Evolutionary conservation across 805 yeast genomes (phyloP).

Genomic region (Blastobotrys americana): DNA sequence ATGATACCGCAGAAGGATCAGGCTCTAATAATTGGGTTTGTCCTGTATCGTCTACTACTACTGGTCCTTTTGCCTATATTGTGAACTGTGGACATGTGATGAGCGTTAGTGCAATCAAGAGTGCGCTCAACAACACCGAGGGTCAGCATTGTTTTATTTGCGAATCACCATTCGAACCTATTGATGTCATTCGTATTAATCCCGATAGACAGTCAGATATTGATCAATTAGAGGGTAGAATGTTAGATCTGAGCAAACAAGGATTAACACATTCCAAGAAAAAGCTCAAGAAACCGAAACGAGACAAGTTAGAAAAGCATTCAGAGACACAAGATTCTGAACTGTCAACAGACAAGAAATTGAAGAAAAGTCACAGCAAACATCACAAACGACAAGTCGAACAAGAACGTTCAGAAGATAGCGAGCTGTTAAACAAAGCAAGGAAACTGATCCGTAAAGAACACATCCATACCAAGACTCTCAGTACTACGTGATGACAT

Average conservation of each 20-base stretch:
- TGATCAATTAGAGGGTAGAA: constrained; percentile 13
- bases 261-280: constrained; percentile 19
- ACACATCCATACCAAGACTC: too few species aligned
- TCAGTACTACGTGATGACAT: too few species aligned
- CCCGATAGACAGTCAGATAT: constrained; percentile 15
- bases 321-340: too few species aligned
- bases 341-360: too few species aligned
- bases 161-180: background rate
- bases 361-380: too few species aligned
- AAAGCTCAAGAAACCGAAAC: constrained; percentile 10
- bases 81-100: constrained; percentile 28
- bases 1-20: background rate
- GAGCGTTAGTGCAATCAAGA: constrained; percentile 11
- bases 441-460: too few species aligned
- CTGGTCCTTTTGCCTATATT: constrained; percentile 37
- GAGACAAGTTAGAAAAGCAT: too few species aligned
- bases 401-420: too few species aligned
- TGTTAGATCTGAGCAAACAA: constrained; percentile 10
- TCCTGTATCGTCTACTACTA: constrained; percentile 5
- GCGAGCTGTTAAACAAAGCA: too few species aligned
- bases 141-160: constrained; percentile 7
- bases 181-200: constrained; percentile 17
- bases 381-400: too few species aligned
- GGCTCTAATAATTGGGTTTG: too few species aligned
- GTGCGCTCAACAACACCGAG: constrained; percentile 16